Evolutionary conservation across 768 basidiomycete genomes (phyloP), one percentile per base, ranked within the genome.

Genomic region (Xerocomellus intermedius): DNA sequence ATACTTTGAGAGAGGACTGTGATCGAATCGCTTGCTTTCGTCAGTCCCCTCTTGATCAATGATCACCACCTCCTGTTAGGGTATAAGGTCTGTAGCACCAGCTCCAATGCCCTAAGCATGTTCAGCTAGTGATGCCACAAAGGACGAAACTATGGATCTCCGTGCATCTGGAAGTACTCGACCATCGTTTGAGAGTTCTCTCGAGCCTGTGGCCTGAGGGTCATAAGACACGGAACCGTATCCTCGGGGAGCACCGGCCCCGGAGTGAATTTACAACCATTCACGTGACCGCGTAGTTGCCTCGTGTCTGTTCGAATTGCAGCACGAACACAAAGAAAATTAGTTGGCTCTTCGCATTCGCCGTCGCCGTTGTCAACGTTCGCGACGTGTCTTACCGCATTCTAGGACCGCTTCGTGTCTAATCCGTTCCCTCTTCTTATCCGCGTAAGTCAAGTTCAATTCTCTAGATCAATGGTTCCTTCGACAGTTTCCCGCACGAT

Each of bases 201-300:
- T 32, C 30, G 30, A n/a, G n/a, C n/a, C n/a, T n/a, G n/a, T n/a
- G n/a, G n/a, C n/a, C n/a, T n/a, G n/a, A 10, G 30, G 30, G 30
- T 32, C 30, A 32, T 3, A 32, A 24, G 24, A 24, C 24, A 24
- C 3, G 24, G 24, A 33, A 33, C 32, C 3, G 8, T 28, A 28
- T 28, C 28, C 30, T 30, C 30, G 10, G 30, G 10, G 10, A 30
- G 30, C 10, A 30, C 35, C 35, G 35, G 45, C 3, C 3, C 17
- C 33, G 12, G 50, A 22, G 6, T 17, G 43, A 30, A 13, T 63
- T 69, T 62, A 63, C 60, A 62, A 66, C 65, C 52, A 33, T 30
- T 21, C 69, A 70, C 69, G 69, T 70, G 69, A 70, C 46, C 71
- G 65, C 69, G 69, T 65, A 51, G 63, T 50, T 59, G 71, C 69